Evolutionary conservation across 1,284 basidiomycete species (phyloP), one percentile per base, ranked within the genome.

Genomic region (Peniophora sp.): DNA sequence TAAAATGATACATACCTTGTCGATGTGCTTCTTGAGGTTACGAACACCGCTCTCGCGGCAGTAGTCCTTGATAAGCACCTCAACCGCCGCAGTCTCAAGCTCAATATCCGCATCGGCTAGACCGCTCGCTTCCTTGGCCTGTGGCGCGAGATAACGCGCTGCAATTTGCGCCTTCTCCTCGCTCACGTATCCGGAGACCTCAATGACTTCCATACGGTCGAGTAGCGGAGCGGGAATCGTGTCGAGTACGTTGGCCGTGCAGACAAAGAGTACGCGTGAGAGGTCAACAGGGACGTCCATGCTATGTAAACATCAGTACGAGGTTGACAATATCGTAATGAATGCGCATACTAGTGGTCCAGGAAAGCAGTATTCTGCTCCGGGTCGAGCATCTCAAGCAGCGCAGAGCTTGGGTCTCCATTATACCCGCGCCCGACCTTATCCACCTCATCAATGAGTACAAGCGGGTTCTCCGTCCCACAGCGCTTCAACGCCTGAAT

Each of bases 211-310:
- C 92, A 95, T 94, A 53, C 95, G 86, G 68, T 99, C 97, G 25
- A 98, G 79, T 11, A 99, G 74, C 2, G 96, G 97, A 2, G 93
- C 94, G 1, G 96, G 95, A 60, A 99, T 99, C 1, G 94, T 98
- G 56, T 96, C 92, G 51, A 97, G 83, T 52, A 85, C 86, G 69
- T 97, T 97, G 41, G 93, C 92, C 2, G 96, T 99, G 72, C 96
- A 98, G 53, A 99, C 96, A 66, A 99, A 99, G 1, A 99, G 80
- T 22, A 99, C 93, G 32, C 92, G 84, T 1, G 94, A 97, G 3
- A 99, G 79, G 65, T 99, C 95, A 50, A 99, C 91, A 10, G 97
- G 95, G 11, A 99, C 92, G 63, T 98, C 93, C 85, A 96, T 93
- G 68, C 89, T 92, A 57, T 17, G 24, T 8, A 3, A 17, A 12